These are phyloP conservation scores for Arthrobotrys iridis DNA, from an alignment of 2,329 filamentous ascomycete species.

Conservation along the genomic window DNA sequence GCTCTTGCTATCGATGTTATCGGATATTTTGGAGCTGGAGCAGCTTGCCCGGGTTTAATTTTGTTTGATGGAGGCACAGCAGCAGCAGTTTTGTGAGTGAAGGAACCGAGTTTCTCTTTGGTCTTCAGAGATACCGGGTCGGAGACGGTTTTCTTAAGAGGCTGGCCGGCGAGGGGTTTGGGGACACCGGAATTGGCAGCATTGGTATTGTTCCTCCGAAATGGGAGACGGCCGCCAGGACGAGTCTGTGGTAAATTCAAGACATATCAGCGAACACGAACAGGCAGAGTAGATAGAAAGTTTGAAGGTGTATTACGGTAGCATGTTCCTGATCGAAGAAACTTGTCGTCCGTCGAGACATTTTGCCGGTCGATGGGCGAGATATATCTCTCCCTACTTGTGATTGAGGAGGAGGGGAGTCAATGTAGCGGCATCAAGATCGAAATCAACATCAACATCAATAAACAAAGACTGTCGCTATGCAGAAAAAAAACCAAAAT, in stretches of 20 bases:
- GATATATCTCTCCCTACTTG: too few relatives aligned
- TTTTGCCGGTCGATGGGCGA: conserved; percentile 5
- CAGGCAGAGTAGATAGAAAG: neutral
- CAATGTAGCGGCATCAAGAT: neutral
- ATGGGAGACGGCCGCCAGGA: conserved; percentile 6
- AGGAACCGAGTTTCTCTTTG: conserved; percentile 31
- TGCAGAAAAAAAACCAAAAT: neutral
- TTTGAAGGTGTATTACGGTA: conserved; percentile 5
- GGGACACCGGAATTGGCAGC: conserved; percentile 31
- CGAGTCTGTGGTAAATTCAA: conserved; percentile 20
- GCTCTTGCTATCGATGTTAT: neutral
- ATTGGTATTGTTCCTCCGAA: conserved; percentile 46
- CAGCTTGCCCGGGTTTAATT: neutral
- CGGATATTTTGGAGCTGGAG: neutral
- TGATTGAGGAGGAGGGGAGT: neutral
- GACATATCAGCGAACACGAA: neutral
- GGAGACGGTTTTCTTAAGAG: conserved; percentile 47
- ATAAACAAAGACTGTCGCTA: neutral
- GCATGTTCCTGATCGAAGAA: conserved; percentile 52
- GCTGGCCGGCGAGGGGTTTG: conserved; percentile 51
- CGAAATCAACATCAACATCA: neutral
- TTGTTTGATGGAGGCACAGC: neutral
- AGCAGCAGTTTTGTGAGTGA: conserved; percentile 25
- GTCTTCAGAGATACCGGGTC: conserved; percentile 36
- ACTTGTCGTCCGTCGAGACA: conserved; percentile 35